A percentile compares a stretch with the other conserved stretches of the same genome.
These are phyloP conservation scores for Aureobasidium sp. DNA, from an alignment of 2,329 filamentous ascomycete genomes.

Conservation along the genomic window DNA sequence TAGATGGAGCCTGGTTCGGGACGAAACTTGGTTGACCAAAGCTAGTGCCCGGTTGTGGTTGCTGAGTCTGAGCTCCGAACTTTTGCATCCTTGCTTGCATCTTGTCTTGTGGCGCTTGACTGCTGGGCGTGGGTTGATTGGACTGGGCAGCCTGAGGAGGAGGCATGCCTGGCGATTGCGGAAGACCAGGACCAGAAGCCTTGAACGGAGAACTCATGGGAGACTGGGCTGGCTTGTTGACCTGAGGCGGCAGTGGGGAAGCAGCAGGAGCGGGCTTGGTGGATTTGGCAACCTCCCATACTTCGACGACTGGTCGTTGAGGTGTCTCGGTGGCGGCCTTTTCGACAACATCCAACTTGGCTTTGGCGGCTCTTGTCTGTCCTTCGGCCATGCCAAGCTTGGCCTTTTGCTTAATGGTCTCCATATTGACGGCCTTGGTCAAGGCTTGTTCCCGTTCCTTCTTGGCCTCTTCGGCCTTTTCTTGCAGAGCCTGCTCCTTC, in stretches of 20 bases:
- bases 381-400: constrained; percentile 38
- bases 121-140: not conserved
- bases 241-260: constrained; percentile 15
- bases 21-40: constrained; percentile 20
- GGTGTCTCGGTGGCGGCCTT: constrained; percentile 80
- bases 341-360: constrained; percentile 71
- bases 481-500: constrained; percentile 18
- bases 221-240: constrained; percentile 18
- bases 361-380: constrained; percentile 63
- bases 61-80: constrained; percentile 18
- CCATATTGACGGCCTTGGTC: constrained; percentile 21
- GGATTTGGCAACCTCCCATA: constrained; percentile 73
- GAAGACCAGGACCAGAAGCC: constrained; percentile 12
- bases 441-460: constrained; percentile 24
- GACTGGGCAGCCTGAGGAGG: constrained; percentile 4
- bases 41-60: not conserved
- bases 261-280: constrained; percentile 32
- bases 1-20: constrained; percentile 14
- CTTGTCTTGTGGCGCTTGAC: constrained; percentile 18
- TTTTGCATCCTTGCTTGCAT: constrained; percentile 21
- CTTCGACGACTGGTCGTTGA: constrained; percentile 71
- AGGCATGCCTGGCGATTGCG: constrained; percentile 5
- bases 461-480: constrained; percentile 17
- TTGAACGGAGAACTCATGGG: constrained; percentile 18
- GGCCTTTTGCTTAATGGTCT: constrained; percentile 47